These are phyloP conservation scores for Ceratobasidium sp. DNA, from an alignment of 1,284 basidiomycete species.

Conservation along the genomic window DNA sequence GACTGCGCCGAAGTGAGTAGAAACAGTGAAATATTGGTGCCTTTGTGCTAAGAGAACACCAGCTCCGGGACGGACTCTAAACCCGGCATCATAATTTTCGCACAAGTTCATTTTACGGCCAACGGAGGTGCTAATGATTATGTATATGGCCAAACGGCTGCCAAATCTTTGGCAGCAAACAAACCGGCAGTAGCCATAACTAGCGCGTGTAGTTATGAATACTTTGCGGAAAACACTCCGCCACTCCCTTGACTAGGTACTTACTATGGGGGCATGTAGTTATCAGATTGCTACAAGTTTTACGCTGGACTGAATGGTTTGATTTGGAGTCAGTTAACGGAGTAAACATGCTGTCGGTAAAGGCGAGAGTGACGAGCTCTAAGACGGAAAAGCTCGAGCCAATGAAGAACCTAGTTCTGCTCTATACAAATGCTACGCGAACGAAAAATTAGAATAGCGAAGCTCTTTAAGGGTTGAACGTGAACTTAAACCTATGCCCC, in stretches of 20 bases:
- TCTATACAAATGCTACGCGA: too few species aligned
- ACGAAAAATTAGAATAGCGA: too few species aligned
- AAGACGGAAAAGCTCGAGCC: too few species aligned
- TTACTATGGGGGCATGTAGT: too few species aligned
- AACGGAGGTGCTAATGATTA: constrained; percentile 31
- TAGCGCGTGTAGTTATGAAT: constrained; percentile 20
- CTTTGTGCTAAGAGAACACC: not conserved
- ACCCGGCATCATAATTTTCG: constrained; percentile 26
- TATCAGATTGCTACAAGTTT: too few species aligned
- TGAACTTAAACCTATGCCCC: too few species aligned
- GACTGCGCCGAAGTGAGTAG: constrained; percentile 10
- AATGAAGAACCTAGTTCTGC: too few species aligned
- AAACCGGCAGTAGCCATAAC: not conserved
- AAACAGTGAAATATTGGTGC: not conserved
- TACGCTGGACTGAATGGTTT: too few species aligned
- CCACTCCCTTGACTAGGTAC: constrained; percentile 10
- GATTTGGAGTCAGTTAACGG: too few species aligned
- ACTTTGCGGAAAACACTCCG: constrained; percentile 24
- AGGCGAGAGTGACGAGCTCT: too few species aligned
- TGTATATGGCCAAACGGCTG: constrained; percentile 24
- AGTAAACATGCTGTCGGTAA: too few species aligned
- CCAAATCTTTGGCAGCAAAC: constrained; percentile 2
- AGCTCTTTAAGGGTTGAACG: too few species aligned
- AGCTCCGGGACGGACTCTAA: constrained; percentile 34
- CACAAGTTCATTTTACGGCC: constrained; percentile 8